phyloP scores from a whole-genome alignment of 768 basidiomycete genomes.

The Guyanaporus albipodus region DNA sequence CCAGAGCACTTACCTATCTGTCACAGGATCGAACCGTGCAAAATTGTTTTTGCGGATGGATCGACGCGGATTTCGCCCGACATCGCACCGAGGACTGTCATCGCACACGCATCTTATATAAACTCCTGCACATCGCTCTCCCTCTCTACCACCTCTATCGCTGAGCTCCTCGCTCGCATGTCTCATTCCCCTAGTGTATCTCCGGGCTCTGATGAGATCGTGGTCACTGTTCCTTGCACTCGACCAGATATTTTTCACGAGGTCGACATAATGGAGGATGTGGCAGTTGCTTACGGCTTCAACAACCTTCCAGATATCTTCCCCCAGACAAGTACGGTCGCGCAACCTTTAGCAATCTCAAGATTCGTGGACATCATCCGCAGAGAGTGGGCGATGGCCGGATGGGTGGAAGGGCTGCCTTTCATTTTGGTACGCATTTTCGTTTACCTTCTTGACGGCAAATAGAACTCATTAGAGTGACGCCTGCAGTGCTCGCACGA shows the following conservation, averaged over 20 bases:
- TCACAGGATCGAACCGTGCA: conserved; percentile 88
- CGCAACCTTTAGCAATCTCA: conserved; percentile 86
- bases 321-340: conserved; percentile 92
- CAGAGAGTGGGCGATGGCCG: conserved; percentile 87
- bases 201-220: conserved; percentile 59
- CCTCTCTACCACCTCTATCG: conserved; percentile 62
- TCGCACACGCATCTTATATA: conserved; percentile 83
- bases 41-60: conserved; percentile 76
- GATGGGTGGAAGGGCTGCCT: conserved; percentile 94
- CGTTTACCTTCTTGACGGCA: neutral
- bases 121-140: conserved; percentile 92
- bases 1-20: neutral
- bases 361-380: conserved; percentile 87
- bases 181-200: conserved; percentile 53
- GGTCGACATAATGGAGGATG: conserved; percentile 98
- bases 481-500: conserved; percentile 86
- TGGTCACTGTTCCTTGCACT: conserved; percentile 85
- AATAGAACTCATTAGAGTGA: conserved; percentile 3
- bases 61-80: conserved; percentile 74
- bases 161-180: conserved; percentile 79
- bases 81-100: conserved; percentile 64
- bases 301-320: conserved; percentile 92
- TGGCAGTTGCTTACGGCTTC: conserved; percentile 96
- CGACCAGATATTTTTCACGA: conserved; percentile 97
- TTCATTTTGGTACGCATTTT: conserved; percentile 69